A percentile compares a stretch with the other conserved stretches of the same genome.
These are phyloP conservation scores for Suillus subalutaceus DNA, from an alignment of 768 basidiomycete species.

Conservation along the genomic window DNA sequence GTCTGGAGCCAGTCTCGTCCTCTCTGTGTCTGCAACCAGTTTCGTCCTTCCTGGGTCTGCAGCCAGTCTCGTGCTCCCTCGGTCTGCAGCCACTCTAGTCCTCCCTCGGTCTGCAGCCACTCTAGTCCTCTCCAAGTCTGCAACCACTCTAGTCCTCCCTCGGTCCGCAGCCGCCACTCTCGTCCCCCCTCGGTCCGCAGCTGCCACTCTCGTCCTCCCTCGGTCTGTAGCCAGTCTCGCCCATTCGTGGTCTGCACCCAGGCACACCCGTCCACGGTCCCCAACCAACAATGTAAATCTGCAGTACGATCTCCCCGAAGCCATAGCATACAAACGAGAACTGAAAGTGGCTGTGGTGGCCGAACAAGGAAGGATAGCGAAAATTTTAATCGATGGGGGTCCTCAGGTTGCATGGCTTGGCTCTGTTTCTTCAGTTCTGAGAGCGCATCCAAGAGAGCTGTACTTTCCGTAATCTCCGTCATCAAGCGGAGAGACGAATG, in stretches of 20 bases:
- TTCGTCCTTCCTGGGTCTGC: no score
- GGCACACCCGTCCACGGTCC: not conserved
- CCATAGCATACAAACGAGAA: not conserved
- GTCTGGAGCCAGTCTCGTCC: no score
- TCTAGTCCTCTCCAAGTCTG: rapidly evolving
- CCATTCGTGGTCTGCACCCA: not conserved
- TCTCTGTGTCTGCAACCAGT: no score
- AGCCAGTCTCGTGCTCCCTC: no score
- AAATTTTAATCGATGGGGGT: not conserved
- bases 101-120: no score
- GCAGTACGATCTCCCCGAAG: not conserved
- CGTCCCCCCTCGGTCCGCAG: not conserved
- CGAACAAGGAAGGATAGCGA: not conserved
- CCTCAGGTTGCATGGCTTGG: not conserved
- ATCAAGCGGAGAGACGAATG: not conserved
- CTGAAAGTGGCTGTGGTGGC: not conserved
- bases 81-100: no score
- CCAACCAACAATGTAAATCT: not conserved
- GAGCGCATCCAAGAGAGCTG: not conserved
- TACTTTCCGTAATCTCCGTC: not conserved
- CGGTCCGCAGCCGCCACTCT: no score
- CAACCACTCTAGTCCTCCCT: no score
- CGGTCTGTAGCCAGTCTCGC: not conserved
- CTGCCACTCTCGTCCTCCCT: no score
- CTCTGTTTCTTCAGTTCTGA: not conserved